Conservation (phyloP, 345 rosid genomes). For the Gossypium longicalyx region DNA sequence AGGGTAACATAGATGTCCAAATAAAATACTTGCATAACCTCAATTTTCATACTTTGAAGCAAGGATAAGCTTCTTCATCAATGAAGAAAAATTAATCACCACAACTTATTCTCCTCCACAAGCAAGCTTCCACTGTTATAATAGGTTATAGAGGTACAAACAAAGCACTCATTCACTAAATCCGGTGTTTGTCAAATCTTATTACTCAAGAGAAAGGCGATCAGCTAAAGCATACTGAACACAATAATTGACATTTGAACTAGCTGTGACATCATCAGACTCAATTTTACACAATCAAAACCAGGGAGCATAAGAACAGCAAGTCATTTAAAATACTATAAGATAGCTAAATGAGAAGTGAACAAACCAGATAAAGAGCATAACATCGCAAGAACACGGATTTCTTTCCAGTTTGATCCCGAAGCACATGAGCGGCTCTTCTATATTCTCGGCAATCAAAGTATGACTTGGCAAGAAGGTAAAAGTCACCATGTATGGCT, state of each 20-base stretch:
- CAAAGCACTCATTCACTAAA: neutral
- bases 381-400: conserved; percentile 82
- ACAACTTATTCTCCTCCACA: neutral
- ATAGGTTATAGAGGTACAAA: neutral
- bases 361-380: conserved; percentile 85
- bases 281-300: neutral
- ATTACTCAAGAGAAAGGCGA: neutral
- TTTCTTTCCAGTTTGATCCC: conserved; percentile 72
- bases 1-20: neutral
- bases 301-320: neutral
- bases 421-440: conserved; percentile 81
- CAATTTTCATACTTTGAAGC: neutral
- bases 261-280: neutral
- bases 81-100: neutral
- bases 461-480: conserved; percentile 87
- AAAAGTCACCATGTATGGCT: conserved; percentile 63
- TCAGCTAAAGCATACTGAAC: neutral
- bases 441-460: conserved; percentile 82
- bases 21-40: neutral
- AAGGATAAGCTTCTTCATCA: neutral
- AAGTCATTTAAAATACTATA: neutral
- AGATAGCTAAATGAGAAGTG: neutral
- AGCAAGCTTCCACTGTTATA: neutral
- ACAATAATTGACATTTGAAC: neutral
- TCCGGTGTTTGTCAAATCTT: neutral